These are phyloP conservation scores for Lyophyllum shimeji DNA, from an alignment of 768 basidiomycete genomes.

Conservation along the genomic window DNA sequence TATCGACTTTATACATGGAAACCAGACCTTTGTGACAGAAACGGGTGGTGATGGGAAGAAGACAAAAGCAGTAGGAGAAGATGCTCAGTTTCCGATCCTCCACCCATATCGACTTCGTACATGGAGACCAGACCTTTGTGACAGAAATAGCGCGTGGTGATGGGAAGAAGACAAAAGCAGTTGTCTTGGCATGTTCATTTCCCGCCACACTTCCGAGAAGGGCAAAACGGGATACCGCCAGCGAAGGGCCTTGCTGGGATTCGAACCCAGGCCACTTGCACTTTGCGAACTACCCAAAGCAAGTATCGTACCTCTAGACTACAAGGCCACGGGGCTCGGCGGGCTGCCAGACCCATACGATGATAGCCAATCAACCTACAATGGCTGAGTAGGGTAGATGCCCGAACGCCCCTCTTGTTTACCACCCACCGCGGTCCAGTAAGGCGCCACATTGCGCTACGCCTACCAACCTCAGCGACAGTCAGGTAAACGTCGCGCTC, in stretches of 20 bases:
- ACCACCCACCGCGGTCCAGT: too few relatives aligned
- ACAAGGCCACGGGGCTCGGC: conserved; percentile 30
- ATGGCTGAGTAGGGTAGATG: too few relatives aligned
- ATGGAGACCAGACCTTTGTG: not conserved
- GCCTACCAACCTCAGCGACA: too few relatives aligned
- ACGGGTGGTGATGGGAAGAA: conserved; percentile 1
- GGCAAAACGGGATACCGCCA: not conserved
- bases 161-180: conserved; percentile 11
- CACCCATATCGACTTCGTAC: not conserved
- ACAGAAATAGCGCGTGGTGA: conserved; percentile 1
- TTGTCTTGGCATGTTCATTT: not conserved
- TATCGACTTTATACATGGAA: not conserved
- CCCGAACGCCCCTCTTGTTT: too few relatives aligned
- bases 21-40: not conserved
- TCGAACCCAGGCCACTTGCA: conserved; percentile 52
- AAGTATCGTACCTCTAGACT: conserved; percentile 48
- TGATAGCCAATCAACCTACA: too few relatives aligned
- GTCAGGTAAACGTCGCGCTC: too few relatives aligned
- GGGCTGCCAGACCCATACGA: too few relatives aligned
- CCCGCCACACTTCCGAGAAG: not conserved
- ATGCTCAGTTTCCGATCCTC: not conserved
- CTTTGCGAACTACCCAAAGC: conserved; percentile 37
- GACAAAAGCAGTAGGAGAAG: conserved; percentile 1
- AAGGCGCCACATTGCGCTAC: too few relatives aligned
- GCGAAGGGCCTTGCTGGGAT: conserved; percentile 46